Conservation (phyloP, 140 eudicot species). For the Anethum foeniculum region DNA sequence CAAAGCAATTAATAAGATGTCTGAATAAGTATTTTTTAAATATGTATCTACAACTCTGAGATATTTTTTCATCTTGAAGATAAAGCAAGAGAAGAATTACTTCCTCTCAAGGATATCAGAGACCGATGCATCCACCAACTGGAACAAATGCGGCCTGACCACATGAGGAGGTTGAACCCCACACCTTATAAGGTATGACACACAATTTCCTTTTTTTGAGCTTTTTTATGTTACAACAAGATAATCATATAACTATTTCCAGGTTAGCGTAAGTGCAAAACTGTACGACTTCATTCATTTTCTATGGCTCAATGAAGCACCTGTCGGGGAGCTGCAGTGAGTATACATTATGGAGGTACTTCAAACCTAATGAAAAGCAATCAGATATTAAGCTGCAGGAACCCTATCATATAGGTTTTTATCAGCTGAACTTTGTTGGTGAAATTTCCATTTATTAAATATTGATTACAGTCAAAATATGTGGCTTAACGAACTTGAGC, state of each 20-base stretch:
- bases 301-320: slow-evolving; percentile 99
- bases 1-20: background rate
- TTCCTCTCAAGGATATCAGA: slow-evolving; percentile 63
- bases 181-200: slow-evolving; percentile 86
- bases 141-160: slow-evolving; percentile 90
- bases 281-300: slow-evolving; percentile 93
- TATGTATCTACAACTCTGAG: background rate
- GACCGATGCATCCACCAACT: slow-evolving; percentile 77
- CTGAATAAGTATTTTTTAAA: background rate
- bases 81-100: slow-evolving; percentile 69
- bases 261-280: slow-evolving; percentile 97
- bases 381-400: background rate
- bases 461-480: background rate
- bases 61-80: slow-evolving; percentile 25
- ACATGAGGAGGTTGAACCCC: slow-evolving; percentile 97
- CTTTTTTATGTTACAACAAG: background rate
- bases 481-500: background rate
- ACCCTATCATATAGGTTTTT: background rate
- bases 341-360: slow-evolving; percentile 9
- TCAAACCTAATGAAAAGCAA: slow-evolving; percentile 3
- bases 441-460: background rate
- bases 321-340: slow-evolving; percentile 91
- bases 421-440: background rate
- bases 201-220: background rate
- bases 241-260: slow-evolving; percentile 10